Evolutionary conservation across 1,284 basidiomycete genomes (phyloP).

Genomic region (Trametes versicolor): DNA sequence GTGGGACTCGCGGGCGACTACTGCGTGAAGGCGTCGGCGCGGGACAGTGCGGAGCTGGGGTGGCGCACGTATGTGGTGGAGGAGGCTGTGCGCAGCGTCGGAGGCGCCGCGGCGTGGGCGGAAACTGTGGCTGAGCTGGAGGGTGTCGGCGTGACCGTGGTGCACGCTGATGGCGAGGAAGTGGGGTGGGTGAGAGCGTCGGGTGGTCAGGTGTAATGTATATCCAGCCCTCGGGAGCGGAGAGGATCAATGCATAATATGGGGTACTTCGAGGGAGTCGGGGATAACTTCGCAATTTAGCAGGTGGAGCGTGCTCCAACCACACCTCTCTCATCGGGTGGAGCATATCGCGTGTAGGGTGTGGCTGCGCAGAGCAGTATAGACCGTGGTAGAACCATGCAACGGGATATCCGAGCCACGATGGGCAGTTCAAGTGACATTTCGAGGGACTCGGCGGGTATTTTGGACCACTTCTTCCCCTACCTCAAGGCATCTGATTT

Average conservation of each 20-base stretch:
- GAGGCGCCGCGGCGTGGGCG: conserved; percentile 41
- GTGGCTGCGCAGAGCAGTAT: neutral
- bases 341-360: neutral
- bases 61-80: conserved; percentile 51
- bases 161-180: conserved; percentile 39
- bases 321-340: neutral
- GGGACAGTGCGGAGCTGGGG: conserved; percentile 55
- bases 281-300: neutral
- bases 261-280: neutral
- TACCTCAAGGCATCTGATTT: too few species aligned
- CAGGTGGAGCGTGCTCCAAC: neutral
- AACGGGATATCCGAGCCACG: neutral
- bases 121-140: conserved; percentile 37
- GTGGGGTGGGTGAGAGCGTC: conserved; percentile 34
- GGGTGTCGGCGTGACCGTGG: conserved; percentile 40
- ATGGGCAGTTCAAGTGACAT: neutral
- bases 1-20: conserved; percentile 72
- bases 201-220: neutral
- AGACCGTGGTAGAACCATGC: neutral
- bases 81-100: conserved; percentile 49
- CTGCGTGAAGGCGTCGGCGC: conserved; percentile 58
- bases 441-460: too few species aligned
- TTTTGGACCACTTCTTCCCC: too few species aligned
- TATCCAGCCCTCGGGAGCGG: neutral
- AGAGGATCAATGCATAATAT: neutral